Percentiles rank a stretch among this genome's conserved stretches.
Evolutionary conservation across 148 eudicot species (phyloP).

Genomic region (Camellia granthamiana): DNA sequence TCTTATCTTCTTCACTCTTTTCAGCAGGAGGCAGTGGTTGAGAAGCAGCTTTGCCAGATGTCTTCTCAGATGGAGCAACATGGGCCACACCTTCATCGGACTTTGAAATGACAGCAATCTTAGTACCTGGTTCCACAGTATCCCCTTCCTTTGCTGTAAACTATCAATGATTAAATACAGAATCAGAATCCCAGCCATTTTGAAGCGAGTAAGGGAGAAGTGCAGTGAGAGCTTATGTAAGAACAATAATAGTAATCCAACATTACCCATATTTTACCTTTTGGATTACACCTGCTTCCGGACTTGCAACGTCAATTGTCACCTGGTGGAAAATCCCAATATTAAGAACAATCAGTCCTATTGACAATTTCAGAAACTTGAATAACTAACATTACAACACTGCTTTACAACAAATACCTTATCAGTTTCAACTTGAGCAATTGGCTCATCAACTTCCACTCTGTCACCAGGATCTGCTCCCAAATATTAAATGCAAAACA

Average conservation of each 20-base stretch:
- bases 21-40: conserved; percentile 44
- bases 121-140: conserved; percentile 88
- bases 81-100: conserved; percentile 62
- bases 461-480: conserved; percentile 78
- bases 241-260: background rate
- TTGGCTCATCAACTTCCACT: conserved; percentile 85
- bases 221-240: background rate
- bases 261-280: conserved; percentile 39
- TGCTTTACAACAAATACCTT: conserved; percentile 46
- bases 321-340: conserved; percentile 40
- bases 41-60: conserved; percentile 46
- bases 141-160: conserved; percentile 88
- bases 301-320: conserved; percentile 87
- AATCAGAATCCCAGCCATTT: conserved; percentile 15
- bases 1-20: conserved; percentile 34
- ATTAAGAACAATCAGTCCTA: conserved; percentile 6
- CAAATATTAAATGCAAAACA: conserved; percentile 12
- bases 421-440: conserved; percentile 92
- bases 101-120: conserved; percentile 72
- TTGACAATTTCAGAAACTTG: background rate
- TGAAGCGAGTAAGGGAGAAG: background rate
- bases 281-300: conserved; percentile 80
- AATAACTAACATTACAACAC: background rate
- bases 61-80: conserved; percentile 71
- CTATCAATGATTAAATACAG: conserved; percentile 27